Evolutionary conservation across 139 green algal genomes (phyloP), one percentile per base, ranked within the genome.

Genomic region (Astrephomene gubernaculifera): DNA sequence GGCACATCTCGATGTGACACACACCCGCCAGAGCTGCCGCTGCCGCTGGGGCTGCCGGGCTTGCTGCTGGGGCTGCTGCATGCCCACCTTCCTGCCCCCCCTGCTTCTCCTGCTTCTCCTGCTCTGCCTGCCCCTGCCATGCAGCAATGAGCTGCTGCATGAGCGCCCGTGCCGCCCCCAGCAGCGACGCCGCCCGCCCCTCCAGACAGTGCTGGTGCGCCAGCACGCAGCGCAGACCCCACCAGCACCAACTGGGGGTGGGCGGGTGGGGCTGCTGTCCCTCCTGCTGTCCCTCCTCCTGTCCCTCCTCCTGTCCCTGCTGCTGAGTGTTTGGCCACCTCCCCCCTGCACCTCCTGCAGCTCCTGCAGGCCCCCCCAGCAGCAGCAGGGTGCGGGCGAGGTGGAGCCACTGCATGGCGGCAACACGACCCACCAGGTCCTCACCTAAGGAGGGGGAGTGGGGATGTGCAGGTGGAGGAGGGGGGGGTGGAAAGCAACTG

Each of bases 401-500:
- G 44, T 97, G 78, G 33, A 98, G 90, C 87, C 96, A 96, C 84
- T 97, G 92, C n/a, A 93, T 86, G 31, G 82, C 57, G 19, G 57
- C 36, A 19, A 87, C 69, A 33, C 87, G 78, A 1, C 91, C 94
- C 2, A 93, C 72, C 29, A 95, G 35, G 63, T 98, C 94, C 81
- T 98, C 95, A 1, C 95, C 79, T 85, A n/a, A n/a, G n/a, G n/a
- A n/a, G n/a, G n/a, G n/a, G n/a, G n/a, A n/a, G n/a, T n/a, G n/a
- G n/a, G 25, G 29, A 36, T 3, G 69, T 39, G 29, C 7, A 22
- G 4, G 4, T 7, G 63, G 63, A 6, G 7, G 63, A n/a, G 63
- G 63, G 17, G 7, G 63, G 17, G 63, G 63, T 43, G 63, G 63
- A 57, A 17, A 57, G 49, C n/a, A n/a, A n/a, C n/a, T n/a, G n/a